Evolutionary conservation across 371 early-diverging fungal genomes (phyloP), one percentile per base, ranked within the genome.

Genomic region (Lichtheimia ornata): DNA sequence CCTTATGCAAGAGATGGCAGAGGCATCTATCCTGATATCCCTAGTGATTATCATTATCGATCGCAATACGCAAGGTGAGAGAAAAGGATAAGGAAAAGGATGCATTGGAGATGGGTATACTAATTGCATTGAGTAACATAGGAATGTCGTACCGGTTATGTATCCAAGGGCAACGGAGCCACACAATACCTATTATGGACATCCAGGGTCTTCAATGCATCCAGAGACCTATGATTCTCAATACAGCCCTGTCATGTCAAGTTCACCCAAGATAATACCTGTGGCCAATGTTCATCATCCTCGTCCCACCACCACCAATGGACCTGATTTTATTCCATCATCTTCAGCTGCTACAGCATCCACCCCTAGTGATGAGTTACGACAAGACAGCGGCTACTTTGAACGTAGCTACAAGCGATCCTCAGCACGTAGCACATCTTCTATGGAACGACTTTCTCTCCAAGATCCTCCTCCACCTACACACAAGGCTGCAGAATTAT

Each of bases 371-470:
- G 64, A 64, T 28, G 64, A 64, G 22, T 55, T 40, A 3, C 18
- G 52, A 15, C 28, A 59, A 9, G 64, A 64, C 18, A 59, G 58
- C 41, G 63, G 58, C 15, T 59, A 59, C 28, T 64, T 59, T 27
- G 59, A 64, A 17, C 28, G 50, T 18, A 58, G 47, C 42, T 64
- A 53, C 17, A 64, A 64, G 40, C 64, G 64, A 15, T 64, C 59
- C 2, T 64, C 64, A 15, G 59, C 55, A 25, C 53, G 64, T 20
- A 64, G 64, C 22, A 59, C 56, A 5, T 44, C 49, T 7, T 59
- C 64, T 4, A 25, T 30, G 3, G 63, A 63, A 18, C 35, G 35
- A 11, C 35, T 28, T 7, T 5, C 5, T 28, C 28, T 35, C 9
- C 35, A 35, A 2, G 47, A 47, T 47, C 47, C 22, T 43, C 44